Evolutionary conservation across 306 rosid species (phyloP).

Genomic region (Amphicarpaea edgeworthii): DNA sequence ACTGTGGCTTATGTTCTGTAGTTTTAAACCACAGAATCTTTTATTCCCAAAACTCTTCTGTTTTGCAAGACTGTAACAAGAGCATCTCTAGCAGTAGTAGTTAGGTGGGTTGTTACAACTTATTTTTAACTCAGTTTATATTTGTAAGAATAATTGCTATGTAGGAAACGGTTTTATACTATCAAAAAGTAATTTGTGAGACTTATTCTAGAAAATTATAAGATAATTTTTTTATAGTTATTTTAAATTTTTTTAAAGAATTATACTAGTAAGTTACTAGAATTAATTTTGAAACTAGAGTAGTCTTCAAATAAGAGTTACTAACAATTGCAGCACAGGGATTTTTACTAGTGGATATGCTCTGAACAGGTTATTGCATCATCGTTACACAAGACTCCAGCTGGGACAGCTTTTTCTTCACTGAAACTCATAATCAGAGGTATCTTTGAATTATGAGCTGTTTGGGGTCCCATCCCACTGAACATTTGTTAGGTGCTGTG

Average conservation of each 20-base stretch:
- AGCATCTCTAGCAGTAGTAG: background rate
- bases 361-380: constrained; percentile 33
- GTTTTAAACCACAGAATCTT: constrained; percentile 35
- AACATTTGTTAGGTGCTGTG: background rate
- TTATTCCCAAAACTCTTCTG: background rate
- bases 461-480: constrained; percentile 50
- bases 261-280: background rate
- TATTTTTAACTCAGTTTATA: background rate
- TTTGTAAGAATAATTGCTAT: background rate
- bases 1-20: constrained; percentile 27
- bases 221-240: background rate
- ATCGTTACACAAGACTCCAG: constrained; percentile 32
- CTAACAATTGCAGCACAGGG: background rate
- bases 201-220: background rate
- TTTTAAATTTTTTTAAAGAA: background rate
- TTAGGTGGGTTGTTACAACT: background rate
- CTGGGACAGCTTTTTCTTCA: constrained; percentile 50
- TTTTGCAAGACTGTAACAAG: constrained; percentile 6
- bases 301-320: background rate
- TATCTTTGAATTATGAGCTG: constrained; percentile 47
- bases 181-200: background rate
- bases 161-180: background rate
- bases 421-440: constrained; percentile 48
- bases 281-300: background rate
- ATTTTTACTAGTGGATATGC: background rate